Percentiles rank a stretch among this genome's conserved stretches.
phyloP scores from a whole-genome alignment of 768 basidiomycete species.

The Suillus tomentosus region DNA sequence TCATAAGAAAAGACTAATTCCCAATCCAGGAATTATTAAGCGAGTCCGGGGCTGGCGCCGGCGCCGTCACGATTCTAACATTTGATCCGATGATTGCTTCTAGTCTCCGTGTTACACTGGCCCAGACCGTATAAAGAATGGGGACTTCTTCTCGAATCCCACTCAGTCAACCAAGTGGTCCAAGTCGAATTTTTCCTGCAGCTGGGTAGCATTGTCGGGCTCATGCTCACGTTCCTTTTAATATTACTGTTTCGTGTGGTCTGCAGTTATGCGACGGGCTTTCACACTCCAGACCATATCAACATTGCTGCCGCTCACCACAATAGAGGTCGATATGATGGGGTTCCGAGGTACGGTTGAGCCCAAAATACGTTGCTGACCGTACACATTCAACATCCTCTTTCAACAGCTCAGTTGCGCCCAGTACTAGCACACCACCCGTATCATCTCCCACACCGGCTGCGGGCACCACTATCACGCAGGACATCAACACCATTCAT shows the following conservation, averaged over 20 bases:
- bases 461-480: slow-evolving; percentile 21
- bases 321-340: not conserved
- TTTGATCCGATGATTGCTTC: no score
- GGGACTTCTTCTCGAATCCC: not conserved
- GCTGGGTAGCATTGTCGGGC: not conserved
- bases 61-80: no score
- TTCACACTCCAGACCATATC: not conserved
- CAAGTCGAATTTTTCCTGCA: not conserved
- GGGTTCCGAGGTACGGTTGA: not conserved
- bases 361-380: not conserved
- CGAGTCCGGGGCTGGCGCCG: no score
- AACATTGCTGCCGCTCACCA: not conserved
- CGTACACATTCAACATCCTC: not conserved
- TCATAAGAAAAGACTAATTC: no score
- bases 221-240: not conserved
- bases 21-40: no score
- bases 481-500: slow-evolving; percentile 38
- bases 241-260: not conserved
- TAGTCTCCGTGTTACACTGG: no score
- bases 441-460: not conserved
- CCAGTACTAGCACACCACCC: not conserved
- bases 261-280: not conserved
- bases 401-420: not conserved
- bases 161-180: not conserved
- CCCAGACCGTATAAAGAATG: not conserved